phyloP scores from a whole-genome alignment of 2,329 filamentous ascomycete species.

The Juglanconis juglandina region DNA sequence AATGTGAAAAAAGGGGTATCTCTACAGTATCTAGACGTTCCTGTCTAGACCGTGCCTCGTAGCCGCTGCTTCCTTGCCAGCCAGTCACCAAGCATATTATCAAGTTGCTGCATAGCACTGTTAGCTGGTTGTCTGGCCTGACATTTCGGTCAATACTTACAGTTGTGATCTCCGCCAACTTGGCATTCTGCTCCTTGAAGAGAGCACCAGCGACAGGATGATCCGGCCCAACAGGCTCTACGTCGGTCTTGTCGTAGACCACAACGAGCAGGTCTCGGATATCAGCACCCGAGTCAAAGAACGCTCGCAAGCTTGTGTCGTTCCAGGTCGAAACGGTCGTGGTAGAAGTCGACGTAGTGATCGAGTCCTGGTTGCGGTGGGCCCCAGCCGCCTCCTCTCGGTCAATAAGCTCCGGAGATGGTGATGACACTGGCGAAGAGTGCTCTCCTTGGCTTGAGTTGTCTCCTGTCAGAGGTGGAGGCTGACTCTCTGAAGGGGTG shows the following conservation, averaged over 20 bases:
- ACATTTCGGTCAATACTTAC: slow-evolving; percentile 43
- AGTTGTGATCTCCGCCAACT: slow-evolving; percentile 79
- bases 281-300: slow-evolving; percentile 85
- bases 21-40: neutral
- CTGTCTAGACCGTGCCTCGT: slow-evolving; percentile 43
- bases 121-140: slow-evolving; percentile 18
- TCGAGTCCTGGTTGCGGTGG: slow-evolving; percentile 44
- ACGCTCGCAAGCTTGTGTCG: slow-evolving; percentile 78
- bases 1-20: slow-evolving; percentile 7
- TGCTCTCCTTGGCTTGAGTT: slow-evolving; percentile 67
- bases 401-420: slow-evolving; percentile 59
- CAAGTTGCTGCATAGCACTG: slow-evolving; percentile 59
- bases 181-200: slow-evolving; percentile 83
- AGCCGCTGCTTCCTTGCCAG: slow-evolving; percentile 67
- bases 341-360: slow-evolving; percentile 53
- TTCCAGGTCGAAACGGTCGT: slow-evolving; percentile 72
- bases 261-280: slow-evolving; percentile 87
- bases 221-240: slow-evolving; percentile 74
- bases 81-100: slow-evolving; percentile 82
- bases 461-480: slow-evolving; percentile 67
- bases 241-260: slow-evolving; percentile 86
- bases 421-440: slow-evolving; percentile 60
- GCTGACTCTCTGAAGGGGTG: slow-evolving; percentile 41
- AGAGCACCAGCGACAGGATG: slow-evolving; percentile 79
- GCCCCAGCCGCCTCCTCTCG: slow-evolving; percentile 40